Evolutionary conservation across 2,329 filamentous ascomycete species (phyloP).

Genomic region (Pestalotiopsis sp.): DNA sequence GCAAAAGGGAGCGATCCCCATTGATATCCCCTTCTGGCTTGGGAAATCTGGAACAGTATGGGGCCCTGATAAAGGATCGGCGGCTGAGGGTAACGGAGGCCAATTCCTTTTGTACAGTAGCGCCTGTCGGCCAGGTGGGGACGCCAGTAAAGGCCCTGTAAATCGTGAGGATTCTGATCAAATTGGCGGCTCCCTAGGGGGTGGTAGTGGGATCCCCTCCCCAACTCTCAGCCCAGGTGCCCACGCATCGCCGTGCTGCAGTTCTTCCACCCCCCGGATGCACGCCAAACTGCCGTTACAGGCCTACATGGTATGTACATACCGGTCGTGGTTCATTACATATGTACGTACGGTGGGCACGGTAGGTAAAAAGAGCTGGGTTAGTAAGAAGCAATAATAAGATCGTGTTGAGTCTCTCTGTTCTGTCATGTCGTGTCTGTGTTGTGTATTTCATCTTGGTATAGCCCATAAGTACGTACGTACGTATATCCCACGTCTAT

Average conservation of each 20-base stretch:
- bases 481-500: no score
- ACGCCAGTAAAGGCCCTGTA: conserved; percentile 9
- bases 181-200: conserved; percentile 1
- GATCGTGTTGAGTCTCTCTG: no score
- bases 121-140: conserved; percentile 7
- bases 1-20: conserved; percentile 13
- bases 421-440: no score
- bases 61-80: conserved; percentile 20
- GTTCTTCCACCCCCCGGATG: conserved; percentile 3
- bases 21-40: conserved; percentile 17
- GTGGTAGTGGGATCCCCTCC: background rate
- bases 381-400: no score
- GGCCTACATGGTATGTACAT: background rate
- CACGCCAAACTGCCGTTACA: conserved; percentile 12
- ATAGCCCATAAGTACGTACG: no score
- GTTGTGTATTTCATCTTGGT: no score
- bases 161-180: background rate
- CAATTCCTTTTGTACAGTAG: conserved; percentile 19
- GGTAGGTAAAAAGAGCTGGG: no score
- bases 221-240: background rate
- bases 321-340: background rate
- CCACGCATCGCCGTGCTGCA: background rate
- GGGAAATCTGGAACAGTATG: conserved; percentile 18
- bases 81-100: conserved; percentile 16
- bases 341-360: background rate